A percentile compares a stretch with the other conserved stretches of the same genome.
phyloP scores from a whole-genome alignment of 2,329 filamentous ascomycete species.

The Myriosclerotinia curreyana region DNA sequence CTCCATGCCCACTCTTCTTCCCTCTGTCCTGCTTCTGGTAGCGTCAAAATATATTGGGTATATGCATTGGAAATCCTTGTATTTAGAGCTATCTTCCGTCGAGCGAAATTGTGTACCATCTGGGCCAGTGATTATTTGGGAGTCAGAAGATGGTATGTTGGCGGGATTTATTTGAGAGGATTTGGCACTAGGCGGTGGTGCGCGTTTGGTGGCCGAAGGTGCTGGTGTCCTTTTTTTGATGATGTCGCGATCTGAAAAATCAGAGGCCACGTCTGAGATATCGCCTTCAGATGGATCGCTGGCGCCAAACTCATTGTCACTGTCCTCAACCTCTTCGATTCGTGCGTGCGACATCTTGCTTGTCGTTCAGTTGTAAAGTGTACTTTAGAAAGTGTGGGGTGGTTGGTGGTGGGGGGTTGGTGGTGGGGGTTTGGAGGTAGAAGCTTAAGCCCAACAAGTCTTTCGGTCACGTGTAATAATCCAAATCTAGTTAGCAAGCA shows the following conservation, averaged over 20 bases:
- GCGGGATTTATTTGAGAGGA: slow-evolving; percentile 42
- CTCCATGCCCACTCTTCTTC: slow-evolving; percentile 69
- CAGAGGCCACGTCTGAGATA: slow-evolving; percentile 61
- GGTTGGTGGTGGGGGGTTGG: slow-evolving; percentile 18
- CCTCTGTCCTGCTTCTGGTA: slow-evolving; percentile 68
- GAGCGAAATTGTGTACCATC: slow-evolving; percentile 41
- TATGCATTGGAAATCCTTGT: slow-evolving; percentile 80
- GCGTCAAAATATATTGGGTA: slow-evolving; percentile 96
- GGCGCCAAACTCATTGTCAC: slow-evolving; percentile 51
- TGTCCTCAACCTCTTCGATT: slow-evolving; percentile 90
- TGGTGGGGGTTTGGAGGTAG: slow-evolving; percentile 12
- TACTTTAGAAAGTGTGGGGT: slow-evolving; percentile 9
- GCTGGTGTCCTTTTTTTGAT: slow-evolving; percentile 29
- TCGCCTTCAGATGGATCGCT: slow-evolving; percentile 82
- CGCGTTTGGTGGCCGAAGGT: slow-evolving; percentile 27
- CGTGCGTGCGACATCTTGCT: slow-evolving; percentile 74
- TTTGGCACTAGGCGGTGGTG: slow-evolving; percentile 38
- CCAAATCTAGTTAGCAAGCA: slow-evolving; percentile 5
- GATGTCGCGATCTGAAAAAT: slow-evolving; percentile 51
- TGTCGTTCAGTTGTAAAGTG: slow-evolving; percentile 14
- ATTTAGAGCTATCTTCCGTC: slow-evolving; percentile 51
- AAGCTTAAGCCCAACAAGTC: background rate
- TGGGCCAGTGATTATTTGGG: slow-evolving; percentile 39
- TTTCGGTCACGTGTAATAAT: background rate
- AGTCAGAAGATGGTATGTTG: slow-evolving; percentile 42